Conservation (phyloP, 2,329 filamentous ascomycete species). For the Colletotrichum tropicale region DNA sequence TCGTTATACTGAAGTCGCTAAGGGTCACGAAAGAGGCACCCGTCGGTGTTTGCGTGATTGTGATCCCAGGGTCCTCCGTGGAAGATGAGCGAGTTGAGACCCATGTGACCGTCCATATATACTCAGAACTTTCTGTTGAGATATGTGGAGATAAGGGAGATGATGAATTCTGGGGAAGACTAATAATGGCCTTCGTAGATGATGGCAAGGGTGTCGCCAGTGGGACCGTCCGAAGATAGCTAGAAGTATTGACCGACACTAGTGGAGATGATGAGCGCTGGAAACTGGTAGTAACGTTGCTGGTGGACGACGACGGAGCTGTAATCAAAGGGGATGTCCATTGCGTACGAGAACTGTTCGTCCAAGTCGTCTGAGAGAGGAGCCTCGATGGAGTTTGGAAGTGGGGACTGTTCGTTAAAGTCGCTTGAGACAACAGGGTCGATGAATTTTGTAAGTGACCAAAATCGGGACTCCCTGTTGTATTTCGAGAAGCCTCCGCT, state of each 20-base stretch:
- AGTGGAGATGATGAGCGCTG: neutral
- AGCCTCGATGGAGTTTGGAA: neutral
- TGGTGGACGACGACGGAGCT: neutral
- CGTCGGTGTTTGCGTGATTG: neutral
- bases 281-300: neutral
- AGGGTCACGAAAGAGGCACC: neutral
- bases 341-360: neutral
- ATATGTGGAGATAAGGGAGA: neutral
- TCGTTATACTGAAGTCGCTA: neutral
- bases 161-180: neutral
- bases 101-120: neutral
- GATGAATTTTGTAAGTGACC: neutral
- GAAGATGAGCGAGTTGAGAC: neutral
- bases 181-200: neutral
- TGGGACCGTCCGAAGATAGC: neutral
- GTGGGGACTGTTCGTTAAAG: neutral
- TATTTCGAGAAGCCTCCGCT: neutral
- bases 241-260: neutral
- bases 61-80: neutral
- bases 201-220: neutral
- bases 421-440: neutral
- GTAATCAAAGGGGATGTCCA: neutral
- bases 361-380: neutral
- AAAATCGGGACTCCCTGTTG: neutral
- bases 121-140: neutral